Percentiles rank a stretch among this genome's conserved stretches.
Evolutionary conservation across 306 rosid species (phyloP).

Genomic region (Parietaria judaica): DNA sequence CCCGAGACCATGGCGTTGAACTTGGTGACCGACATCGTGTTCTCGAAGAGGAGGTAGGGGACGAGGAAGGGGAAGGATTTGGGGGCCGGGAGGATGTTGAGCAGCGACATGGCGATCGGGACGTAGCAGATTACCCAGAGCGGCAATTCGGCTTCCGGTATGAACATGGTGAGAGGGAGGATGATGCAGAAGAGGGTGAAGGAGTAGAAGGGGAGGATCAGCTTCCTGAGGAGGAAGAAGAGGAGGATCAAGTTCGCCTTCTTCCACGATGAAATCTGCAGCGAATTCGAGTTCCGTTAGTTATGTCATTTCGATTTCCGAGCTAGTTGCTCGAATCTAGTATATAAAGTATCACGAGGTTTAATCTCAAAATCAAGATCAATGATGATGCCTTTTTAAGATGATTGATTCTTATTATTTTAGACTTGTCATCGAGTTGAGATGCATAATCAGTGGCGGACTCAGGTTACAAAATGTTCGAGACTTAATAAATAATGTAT

Average conservation of each 20-base stretch:
- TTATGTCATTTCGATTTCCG: not conserved
- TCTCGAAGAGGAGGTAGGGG: conserved; percentile 91
- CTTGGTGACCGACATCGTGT: conserved; percentile 98
- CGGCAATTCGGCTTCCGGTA: conserved; percentile 90
- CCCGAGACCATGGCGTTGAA: conserved; percentile 99
- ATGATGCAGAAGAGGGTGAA: conserved; percentile 93
- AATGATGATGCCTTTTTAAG: no score
- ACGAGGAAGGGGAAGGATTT: conserved; percentile 89
- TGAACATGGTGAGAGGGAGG: conserved; percentile 91
- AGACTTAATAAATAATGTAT: no score
- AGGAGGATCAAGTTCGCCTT: conserved; percentile 84
- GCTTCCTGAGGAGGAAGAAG: conserved; percentile 88
- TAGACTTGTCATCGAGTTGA: no score
- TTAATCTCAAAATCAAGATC: no score
- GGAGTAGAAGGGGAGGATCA: conserved; percentile 91
- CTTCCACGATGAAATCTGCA: conserved; percentile 84
- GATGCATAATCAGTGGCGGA: no score
- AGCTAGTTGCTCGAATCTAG: not conserved
- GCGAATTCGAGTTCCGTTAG: no score
- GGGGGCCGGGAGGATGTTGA: conserved; percentile 94
- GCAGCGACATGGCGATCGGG: conserved; percentile 81
- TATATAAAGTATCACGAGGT: no score
- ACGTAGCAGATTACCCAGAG: conserved; percentile 95
- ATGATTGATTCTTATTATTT: no score
- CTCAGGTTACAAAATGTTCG: no score